phyloP scores from a whole-genome alignment of 2,329 filamentous ascomycete species.

The Xylariaceae sp. region DNA sequence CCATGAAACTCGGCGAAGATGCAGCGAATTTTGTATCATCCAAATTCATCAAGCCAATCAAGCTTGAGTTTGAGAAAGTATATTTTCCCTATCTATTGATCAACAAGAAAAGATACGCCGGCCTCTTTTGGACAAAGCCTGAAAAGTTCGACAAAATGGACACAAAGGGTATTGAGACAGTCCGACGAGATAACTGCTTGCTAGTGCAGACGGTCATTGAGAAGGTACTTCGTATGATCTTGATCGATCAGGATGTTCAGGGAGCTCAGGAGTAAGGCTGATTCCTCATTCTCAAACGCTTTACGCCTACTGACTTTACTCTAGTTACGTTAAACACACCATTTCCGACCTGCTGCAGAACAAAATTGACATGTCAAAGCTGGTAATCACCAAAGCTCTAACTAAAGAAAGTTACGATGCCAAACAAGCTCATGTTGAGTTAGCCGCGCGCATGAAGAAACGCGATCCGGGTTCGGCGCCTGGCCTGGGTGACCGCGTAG shows the following conservation, averaged over 20 bases:
- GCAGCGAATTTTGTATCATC: constrained; percentile 81
- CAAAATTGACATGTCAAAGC: constrained; percentile 97
- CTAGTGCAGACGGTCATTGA: constrained; percentile 97
- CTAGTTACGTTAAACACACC: constrained; percentile 88
- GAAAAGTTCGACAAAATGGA: constrained; percentile 99
- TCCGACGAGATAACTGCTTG: constrained; percentile 91
- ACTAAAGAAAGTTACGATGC: constrained; percentile 84
- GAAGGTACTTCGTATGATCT: constrained; percentile 88
- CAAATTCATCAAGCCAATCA: constrained; percentile 95
- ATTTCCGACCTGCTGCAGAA: constrained; percentile 95
- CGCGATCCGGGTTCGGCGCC: constrained; percentile 93
- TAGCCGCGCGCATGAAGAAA: constrained; percentile 94
- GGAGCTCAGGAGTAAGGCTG: constrained; percentile 82
- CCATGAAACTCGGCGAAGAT: constrained; percentile 94
- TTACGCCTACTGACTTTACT: constrained; percentile 33
- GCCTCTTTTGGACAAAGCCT: constrained; percentile 93
- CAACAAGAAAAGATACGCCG: constrained; percentile 99
- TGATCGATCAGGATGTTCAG: constrained; percentile 86
- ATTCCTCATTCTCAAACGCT: constrained; percentile 2
- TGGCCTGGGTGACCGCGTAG: constrained; percentile 87
- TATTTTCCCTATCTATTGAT: constrained; percentile 97
- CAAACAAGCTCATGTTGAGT: constrained; percentile 93
- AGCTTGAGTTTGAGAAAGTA: constrained; percentile 98
- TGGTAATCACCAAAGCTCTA: constrained; percentile 96
- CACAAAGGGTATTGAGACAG: constrained; percentile 98